Conservation (phyloP, 805 yeast species). For the Candida sakaeoensis region DNA sequence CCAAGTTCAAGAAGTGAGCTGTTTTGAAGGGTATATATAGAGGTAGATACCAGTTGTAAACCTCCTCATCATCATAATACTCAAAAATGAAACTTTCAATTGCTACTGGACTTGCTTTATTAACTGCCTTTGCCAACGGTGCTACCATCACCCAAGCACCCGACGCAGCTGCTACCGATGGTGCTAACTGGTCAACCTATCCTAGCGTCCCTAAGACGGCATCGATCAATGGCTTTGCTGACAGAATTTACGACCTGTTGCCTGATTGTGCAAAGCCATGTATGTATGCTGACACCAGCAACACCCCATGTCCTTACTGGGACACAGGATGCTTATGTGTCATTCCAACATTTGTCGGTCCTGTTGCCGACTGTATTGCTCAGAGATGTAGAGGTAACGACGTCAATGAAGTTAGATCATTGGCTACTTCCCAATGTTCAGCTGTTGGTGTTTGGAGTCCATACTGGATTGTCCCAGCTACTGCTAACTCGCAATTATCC, state of each 20-base stretch:
- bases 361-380: slow-evolving; percentile 36
- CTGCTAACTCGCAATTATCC: slow-evolving; percentile 13
- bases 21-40: background rate
- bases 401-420: slow-evolving; percentile 24
- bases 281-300: slow-evolving; percentile 23
- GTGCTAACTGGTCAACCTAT: slow-evolving; percentile 8
- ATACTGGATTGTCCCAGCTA: slow-evolving; percentile 24
- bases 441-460: slow-evolving; percentile 24
- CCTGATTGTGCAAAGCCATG: slow-evolving; percentile 44
- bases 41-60: background rate
- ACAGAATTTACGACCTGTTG: slow-evolving; percentile 19
- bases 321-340: slow-evolving; percentile 45
- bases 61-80: background rate
- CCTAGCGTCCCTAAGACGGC: slow-evolving; percentile 47
- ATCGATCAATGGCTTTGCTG: slow-evolving; percentile 37
- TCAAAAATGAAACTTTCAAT: slow-evolving; percentile 5
- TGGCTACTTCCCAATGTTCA: slow-evolving; percentile 24
- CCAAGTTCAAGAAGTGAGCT: too few species aligned
- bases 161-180: background rate
- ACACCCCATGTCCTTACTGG: slow-evolving; percentile 46
- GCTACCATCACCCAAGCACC: slow-evolving; percentile 2
- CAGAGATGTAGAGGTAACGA: slow-evolving; percentile 31
- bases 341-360: slow-evolving; percentile 30
- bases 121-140: slow-evolving; percentile 2
- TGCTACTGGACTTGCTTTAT: background rate